Base-by-base conservation (phyloP, 768 basidiomycete species). In the Hirschioporus abietinus region DNA sequence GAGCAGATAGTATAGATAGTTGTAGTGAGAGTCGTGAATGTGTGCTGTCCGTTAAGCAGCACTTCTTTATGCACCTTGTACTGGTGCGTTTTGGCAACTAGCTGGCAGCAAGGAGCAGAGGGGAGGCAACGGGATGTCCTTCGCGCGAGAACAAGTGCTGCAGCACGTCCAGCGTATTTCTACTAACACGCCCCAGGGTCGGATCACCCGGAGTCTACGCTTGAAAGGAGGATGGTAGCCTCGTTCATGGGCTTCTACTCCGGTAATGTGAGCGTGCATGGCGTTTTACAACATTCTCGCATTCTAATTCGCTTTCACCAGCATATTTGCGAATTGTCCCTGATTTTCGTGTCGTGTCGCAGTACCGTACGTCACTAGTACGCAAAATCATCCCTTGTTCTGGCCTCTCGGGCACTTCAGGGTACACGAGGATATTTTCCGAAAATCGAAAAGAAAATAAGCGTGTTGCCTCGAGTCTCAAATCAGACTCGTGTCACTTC, bases 361-460 rank as follows among this genome's bases (percentile, higher is more conserved):
- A 3, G 30, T 8, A 30, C 30, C 30, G 20, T 52, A 52, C 42
- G 42, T 52, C 42, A 52, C 12, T 52, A 15, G 42, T 52, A 52
- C 42, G 42, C 42, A 52, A 52, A 52, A 52, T 20, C 20, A 52
- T 52, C 42, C 42, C 42, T 15, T 15, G 42, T 52, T 52, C 42
- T 52, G 42, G 42, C 42, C 42, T 52, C 20, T 52, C 42, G 42
- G 42, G 42, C 20, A 52, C 42, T 52, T 52, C 15, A 52, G 42
- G 42, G 20, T 5, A 20, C 42, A 52, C 42, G 42, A 52, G 42
- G 42, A 6, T 52, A 52, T 52, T 52, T 12, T 10, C 42, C 15
- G 42, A 52, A 52, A 52, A 52, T 52, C 42, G 42, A 52, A 52
- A 52, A 52, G 42, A 52, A 52, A 52, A 52, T 52, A 52, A 52